Conservation (phyloP, 352 stramenopile genomes). For the Elongisporangium senticosum region DNA sequence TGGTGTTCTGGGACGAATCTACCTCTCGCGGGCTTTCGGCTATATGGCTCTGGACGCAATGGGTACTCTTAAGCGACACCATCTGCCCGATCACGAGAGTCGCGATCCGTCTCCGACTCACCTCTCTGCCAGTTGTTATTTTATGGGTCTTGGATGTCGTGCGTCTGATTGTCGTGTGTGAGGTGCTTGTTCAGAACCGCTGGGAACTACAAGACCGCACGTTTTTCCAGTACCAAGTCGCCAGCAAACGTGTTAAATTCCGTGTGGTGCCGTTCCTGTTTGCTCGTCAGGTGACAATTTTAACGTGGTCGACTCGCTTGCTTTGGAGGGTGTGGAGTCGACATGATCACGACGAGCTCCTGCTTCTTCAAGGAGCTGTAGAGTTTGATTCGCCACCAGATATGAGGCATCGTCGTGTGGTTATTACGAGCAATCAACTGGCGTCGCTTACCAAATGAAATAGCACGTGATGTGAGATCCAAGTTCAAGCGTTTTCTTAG, state of each 20-base stretch:
- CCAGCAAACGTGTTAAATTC: not conserved
- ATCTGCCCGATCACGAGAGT: conserved; percentile 4
- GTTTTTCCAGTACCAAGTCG: conserved; percentile 7
- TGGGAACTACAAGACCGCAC: conserved; percentile 14
- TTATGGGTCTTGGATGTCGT: not conserved
- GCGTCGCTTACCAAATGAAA: no score
- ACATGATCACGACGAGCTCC: no score
- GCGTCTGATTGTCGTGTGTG: conserved; percentile 1
- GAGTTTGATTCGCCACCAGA: no score
- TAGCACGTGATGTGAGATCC: no score
- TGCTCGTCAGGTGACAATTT: conserved; percentile 6
- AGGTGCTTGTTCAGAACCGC: not conserved
- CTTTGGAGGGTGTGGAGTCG: conserved; percentile 5
- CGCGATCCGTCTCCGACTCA: conserved; percentile 2
- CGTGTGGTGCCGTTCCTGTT: conserved; percentile 13
- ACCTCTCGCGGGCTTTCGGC: not conserved
- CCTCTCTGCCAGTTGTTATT: not conserved
- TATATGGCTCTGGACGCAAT: conserved; percentile 11
- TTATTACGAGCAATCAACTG: no score
- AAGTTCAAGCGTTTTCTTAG: no score
- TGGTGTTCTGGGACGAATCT: conserved; percentile 6
- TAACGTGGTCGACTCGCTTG: conserved; percentile 6
- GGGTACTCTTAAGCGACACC: conserved; percentile 8
- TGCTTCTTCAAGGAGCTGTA: no score
- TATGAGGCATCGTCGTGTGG: no score